Evolutionary conservation across 225 moss, liverwort and hornwort species (phyloP).

Genomic region (Climacium dendroides): DNA sequence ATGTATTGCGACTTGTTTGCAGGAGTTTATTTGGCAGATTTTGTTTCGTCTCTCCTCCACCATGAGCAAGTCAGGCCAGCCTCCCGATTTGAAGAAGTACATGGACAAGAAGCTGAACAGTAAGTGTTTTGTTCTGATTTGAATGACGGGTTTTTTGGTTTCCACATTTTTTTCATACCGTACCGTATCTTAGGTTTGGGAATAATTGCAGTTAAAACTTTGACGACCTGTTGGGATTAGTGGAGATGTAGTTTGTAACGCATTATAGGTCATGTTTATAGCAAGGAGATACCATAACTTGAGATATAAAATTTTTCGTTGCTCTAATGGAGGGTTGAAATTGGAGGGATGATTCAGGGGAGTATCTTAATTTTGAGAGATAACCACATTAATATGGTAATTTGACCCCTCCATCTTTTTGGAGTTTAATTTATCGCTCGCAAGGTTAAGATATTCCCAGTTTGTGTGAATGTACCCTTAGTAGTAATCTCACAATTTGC

Average conservation of each 20-base stretch:
- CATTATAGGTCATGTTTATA: neutral
- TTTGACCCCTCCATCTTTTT: neutral
- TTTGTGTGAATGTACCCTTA: neutral
- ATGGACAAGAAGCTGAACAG: constrained; percentile 97
- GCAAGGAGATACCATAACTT: neutral
- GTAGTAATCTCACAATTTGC: neutral
- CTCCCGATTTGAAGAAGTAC: constrained; percentile 99
- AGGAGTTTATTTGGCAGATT: neutral
- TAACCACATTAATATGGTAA: neutral
- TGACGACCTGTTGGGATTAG: neutral
- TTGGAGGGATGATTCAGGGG: neutral
- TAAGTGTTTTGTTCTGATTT: constrained; percentile 8
- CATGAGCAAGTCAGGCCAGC: constrained; percentile 99
- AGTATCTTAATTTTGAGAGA: neutral
- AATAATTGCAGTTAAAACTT: neutral
- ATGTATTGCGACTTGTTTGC: neutral
- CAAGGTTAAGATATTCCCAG: too few relatives aligned
- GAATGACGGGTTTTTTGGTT: too few relatives aligned
- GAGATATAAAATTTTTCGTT: too few relatives aligned
- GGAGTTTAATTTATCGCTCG: neutral
- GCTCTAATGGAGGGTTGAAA: neutral
- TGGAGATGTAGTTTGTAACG: neutral
- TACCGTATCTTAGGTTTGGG: neutral
- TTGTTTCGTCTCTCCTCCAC: neutral
- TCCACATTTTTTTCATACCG: neutral